phyloP scores from a whole-genome alignment of 441 rosid genomes.

The Bocquillonia castaneifolia region DNA sequence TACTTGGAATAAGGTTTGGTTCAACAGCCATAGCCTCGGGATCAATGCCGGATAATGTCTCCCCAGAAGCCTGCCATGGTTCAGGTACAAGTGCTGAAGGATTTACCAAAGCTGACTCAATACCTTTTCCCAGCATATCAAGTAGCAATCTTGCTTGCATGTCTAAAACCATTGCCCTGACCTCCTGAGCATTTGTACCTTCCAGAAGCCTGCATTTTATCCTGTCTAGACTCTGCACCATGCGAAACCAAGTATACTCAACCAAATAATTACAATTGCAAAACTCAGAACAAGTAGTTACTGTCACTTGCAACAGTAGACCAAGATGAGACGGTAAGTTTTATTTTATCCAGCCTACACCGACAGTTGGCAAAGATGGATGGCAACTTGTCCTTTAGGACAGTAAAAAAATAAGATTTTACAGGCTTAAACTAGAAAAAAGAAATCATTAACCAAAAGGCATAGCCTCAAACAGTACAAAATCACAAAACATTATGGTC shows the following conservation, averaged over 20 bases:
- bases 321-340: too few species aligned
- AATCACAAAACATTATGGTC: background rate
- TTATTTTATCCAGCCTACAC: background rate
- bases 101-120: conserved; percentile 91
- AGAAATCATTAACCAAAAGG: background rate
- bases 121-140: conserved; percentile 99
- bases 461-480: conserved; percentile 5
- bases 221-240: conserved; percentile 90
- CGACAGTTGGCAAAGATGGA: background rate
- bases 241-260: conserved; percentile 17
- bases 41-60: conserved; percentile 67
- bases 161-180: conserved; percentile 99
- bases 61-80: conserved; percentile 86
- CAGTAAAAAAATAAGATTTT: background rate
- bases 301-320: too few species aligned
- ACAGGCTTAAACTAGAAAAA: background rate
- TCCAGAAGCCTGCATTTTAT: conserved; percentile 95
- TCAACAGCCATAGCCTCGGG: conserved; percentile 97
- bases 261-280: background rate
- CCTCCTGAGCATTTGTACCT: conserved; percentile 99
- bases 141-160: conserved; percentile 97
- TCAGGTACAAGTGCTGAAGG: conserved; percentile 88
- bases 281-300: background rate
- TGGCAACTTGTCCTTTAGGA: background rate
- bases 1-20: conserved; percentile 70